A percentile compares a stretch with the other conserved stretches of the same genome.
Evolutionary conservation across 768 basidiomycete species (phyloP).

Genomic region (Lactifluus volemus): DNA sequence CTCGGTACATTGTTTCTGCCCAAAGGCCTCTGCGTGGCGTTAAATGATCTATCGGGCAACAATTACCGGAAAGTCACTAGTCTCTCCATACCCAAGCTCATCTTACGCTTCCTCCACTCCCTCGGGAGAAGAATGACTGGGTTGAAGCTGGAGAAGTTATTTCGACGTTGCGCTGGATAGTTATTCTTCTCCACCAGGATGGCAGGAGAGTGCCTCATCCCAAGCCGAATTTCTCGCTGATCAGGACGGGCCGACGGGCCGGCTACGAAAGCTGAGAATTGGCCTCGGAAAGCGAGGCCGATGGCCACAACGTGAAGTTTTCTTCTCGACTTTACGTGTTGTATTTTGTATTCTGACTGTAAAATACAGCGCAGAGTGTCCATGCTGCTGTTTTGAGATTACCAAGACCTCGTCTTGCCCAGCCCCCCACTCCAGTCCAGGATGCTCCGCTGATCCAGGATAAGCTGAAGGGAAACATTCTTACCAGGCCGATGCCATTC

Average conservation of each 20-base stretch:
- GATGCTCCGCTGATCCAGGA: not conserved
- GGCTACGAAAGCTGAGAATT: conserved; percentile 48
- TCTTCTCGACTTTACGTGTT: not conserved
- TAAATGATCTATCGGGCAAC: conserved; percentile 67
- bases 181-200: conserved; percentile 55
- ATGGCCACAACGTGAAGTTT: not conserved
- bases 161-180: conserved; percentile 57
- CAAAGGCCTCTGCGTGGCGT: conserved; percentile 53
- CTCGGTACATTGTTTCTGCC: conserved; percentile 48
- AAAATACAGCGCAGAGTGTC: not conserved
- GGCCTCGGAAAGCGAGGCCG: conserved; percentile 1
- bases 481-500: conserved; percentile 11
- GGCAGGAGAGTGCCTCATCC: conserved; percentile 36
- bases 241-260: conserved; percentile 63
- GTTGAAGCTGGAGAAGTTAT: conserved; percentile 49
- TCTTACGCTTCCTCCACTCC: conserved; percentile 42
- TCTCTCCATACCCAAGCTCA: conserved; percentile 44
- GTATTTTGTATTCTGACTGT: not conserved
- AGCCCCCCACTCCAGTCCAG: not conserved
- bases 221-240: conserved; percentile 61
- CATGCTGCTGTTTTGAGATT: conserved; percentile 4
- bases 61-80: conserved; percentile 57
- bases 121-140: conserved; percentile 43
- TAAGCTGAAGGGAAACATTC: not conserved
- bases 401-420: conserved; percentile 6